Percentiles rank a stretch among this genome's conserved stretches.
Conservation (phyloP, 2,329 filamentous ascomycete species). For the Cercospora sp. region DNA sequence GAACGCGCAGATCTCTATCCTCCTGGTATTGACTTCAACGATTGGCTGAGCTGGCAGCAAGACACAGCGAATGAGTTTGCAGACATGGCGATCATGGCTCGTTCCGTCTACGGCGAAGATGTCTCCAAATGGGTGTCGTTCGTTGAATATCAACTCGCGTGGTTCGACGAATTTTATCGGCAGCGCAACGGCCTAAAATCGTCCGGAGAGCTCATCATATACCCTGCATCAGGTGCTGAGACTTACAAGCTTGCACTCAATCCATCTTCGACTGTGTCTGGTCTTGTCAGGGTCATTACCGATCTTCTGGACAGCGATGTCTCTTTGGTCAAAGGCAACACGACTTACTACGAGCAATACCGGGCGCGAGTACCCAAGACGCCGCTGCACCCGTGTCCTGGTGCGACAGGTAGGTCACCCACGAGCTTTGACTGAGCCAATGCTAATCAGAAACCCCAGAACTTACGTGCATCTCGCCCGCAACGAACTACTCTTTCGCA, state of each 20-base stretch:
- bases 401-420: neutral
- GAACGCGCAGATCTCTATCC: neutral
- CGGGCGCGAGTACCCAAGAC: neutral
- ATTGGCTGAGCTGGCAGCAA: neutral
- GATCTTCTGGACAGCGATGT: neutral
- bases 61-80: neutral
- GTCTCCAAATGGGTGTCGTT: neutral
- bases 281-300: neutral
- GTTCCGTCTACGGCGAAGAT: neutral
- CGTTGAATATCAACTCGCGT: neutral
- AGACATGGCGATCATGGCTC: neutral
- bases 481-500: neutral
- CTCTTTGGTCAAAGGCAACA: neutral
- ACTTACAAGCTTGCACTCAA: neutral
- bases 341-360: neutral
- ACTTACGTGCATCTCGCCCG: neutral
- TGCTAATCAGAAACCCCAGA: neutral
- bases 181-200: neutral
- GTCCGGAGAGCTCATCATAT: neutral
- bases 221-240: neutral
- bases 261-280: neutral
- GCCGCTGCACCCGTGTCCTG: neutral
- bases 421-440: neutral
- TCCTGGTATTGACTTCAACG: neutral
- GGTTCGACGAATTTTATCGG: neutral